Evolutionary conservation across 2,329 filamentous ascomycete genomes (phyloP).

Genomic region (Didymosphaeria variabile): DNA sequence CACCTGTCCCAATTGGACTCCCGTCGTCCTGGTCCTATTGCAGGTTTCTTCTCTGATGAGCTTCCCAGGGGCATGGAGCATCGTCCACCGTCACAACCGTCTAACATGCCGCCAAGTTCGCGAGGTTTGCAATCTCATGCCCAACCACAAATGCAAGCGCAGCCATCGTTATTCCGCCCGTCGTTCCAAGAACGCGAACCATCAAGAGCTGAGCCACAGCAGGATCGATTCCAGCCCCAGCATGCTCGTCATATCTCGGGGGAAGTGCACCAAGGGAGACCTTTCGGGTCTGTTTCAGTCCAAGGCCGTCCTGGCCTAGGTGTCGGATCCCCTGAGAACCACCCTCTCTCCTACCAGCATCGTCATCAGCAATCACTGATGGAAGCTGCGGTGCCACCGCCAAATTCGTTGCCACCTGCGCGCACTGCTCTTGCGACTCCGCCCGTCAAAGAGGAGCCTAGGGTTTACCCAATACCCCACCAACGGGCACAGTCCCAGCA

Average conservation of each 20-base stretch:
- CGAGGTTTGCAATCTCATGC: constrained; percentile 40
- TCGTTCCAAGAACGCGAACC: constrained; percentile 41
- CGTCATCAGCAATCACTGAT: constrained; percentile 36
- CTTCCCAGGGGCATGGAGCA: constrained; percentile 38
- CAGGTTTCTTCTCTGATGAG: constrained; percentile 49
- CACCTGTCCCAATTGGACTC: constrained; percentile 40
- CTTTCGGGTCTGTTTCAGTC: constrained; percentile 32
- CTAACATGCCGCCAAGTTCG: constrained; percentile 30
- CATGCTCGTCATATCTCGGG: constrained; percentile 44
- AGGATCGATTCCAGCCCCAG: constrained; percentile 39
- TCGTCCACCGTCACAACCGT: constrained; percentile 40
- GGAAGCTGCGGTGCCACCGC: constrained; percentile 33
- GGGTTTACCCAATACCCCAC: constrained; percentile 34
- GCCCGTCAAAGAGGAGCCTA: constrained; percentile 46
- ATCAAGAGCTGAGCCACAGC: constrained; percentile 36
- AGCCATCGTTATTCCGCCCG: constrained; percentile 35
- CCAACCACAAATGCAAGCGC: constrained; percentile 37
- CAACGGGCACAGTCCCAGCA: constrained; percentile 28
- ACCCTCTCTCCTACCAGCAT: constrained; percentile 40
- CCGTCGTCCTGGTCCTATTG: constrained; percentile 40
- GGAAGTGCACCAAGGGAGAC: constrained; percentile 39
- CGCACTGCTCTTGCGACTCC: constrained; percentile 39
- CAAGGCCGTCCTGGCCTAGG: constrained; percentile 38
- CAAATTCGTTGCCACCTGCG: constrained; percentile 27
- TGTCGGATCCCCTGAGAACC: constrained; percentile 43